Base-by-base conservation (phyloP, 192 early-diverging fungal genomes). In the Entomortierella chlamydospora region DNA sequence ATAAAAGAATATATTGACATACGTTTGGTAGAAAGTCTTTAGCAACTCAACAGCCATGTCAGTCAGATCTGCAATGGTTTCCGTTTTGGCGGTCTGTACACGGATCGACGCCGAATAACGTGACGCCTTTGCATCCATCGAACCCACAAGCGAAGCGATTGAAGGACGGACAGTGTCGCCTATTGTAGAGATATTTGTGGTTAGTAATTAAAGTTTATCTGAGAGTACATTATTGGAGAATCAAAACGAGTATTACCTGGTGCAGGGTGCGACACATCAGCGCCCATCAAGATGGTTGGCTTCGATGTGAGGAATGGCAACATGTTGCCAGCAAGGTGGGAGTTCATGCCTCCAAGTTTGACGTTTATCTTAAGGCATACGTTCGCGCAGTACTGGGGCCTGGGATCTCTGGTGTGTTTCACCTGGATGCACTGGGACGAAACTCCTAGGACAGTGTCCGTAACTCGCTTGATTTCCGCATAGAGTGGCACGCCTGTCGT, bases 381-480 rank as follows among this genome's bases (percentile, higher is more conserved):
- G 61, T 99, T 99, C 22, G 97, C 96, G 69, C 94, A 96, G 85
- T 99, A 99, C 84, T 99, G 96, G 56, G 89, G 72, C 80, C 92
- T 96, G 37, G 93, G 85, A 17, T 86, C 81, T 77, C 87, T 87
- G 68, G 95, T 86, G 67, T 96, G 91, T 82, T 92, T 95, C 18
- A 89, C 81, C 70, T 95, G 95, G 64, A 97, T 87, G 74, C 97
- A 98, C 84, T 98, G 97, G 23, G 95, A 95, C 0, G 93, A 90
- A 25, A 97, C 84, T n/a, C 96, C 96, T 68, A 97, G 86, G 25
- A 95, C 90, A 3, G 95, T 96, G 78, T 98, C 95, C 17, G 91
- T 90, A 25, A 95, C 88, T 28, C 95, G 90, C 87, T 98, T 98
- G 79, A 96, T 91, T 53, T 85, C 91, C 37, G 92, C 91, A 81